Conservation (phyloP, 129 eudicot species). For the Centella asiatica region DNA sequence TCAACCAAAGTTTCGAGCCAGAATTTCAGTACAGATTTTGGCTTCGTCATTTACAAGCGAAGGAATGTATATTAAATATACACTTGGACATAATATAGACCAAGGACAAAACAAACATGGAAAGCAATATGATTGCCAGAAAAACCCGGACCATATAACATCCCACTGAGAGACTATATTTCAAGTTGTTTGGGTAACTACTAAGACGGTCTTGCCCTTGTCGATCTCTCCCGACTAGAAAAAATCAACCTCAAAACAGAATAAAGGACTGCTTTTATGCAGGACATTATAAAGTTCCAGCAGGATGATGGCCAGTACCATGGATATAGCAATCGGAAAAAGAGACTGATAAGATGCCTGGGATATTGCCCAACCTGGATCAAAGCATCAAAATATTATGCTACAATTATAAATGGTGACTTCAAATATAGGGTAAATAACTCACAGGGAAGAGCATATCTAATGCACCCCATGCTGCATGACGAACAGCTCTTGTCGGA, state of each 20-base stretch:
- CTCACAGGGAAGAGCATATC: slow-evolving; percentile 91
- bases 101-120: no score
- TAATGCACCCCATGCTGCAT: slow-evolving; percentile 96
- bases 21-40: no score
- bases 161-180: neutral
- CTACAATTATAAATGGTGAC: no score
- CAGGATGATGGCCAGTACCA: slow-evolving; percentile 99
- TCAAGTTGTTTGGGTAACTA: neutral
- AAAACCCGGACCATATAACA: neutral
- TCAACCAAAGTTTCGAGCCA: no score
- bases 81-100: no score
- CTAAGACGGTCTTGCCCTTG: slow-evolving; percentile 29
- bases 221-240: slow-evolving; percentile 51
- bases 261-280: slow-evolving; percentile 48
- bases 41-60: no score
- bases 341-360: slow-evolving; percentile 81
- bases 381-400: neutral
- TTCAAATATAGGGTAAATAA: no score
- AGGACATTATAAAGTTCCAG: slow-evolving; percentile 81
- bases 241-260: slow-evolving; percentile 43
- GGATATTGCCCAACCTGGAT: slow-evolving; percentile 86
- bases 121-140: no score
- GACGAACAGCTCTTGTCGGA: slow-evolving; percentile 97
- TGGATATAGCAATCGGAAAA: slow-evolving; percentile 88
- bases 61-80: no score